Conservation (phyloP, 2,329 filamentous ascomycete species). For the Penicillium aurantiogriseum region DNA sequence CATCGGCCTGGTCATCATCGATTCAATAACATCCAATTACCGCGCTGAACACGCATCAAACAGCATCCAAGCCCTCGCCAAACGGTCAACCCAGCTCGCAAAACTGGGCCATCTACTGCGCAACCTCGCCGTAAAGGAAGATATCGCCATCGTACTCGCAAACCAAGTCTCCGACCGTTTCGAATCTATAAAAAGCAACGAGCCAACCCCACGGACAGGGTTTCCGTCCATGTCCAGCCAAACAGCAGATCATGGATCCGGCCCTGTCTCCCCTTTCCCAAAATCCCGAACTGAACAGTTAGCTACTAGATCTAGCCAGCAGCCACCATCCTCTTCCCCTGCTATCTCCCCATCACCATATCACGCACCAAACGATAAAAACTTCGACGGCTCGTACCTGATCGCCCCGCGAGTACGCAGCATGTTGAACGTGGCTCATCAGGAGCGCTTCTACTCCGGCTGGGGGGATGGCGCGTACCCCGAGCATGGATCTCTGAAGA, state of each 20-base stretch:
- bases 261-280: slow-evolving; percentile 22
- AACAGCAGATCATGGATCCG: slow-evolving; percentile 20
- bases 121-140: slow-evolving; percentile 69
- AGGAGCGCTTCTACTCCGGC: slow-evolving; percentile 92
- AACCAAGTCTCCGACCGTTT: slow-evolving; percentile 97
- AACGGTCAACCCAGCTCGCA: slow-evolving; percentile 72
- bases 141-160: slow-evolving; percentile 82
- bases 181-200: slow-evolving; percentile 25
- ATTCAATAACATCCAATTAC: slow-evolving; percentile 94
- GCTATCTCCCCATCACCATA: slow-evolving; percentile 30
- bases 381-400: slow-evolving; percentile 36
- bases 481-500: slow-evolving; percentile 59
- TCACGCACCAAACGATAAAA: slow-evolving; percentile 29
- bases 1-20: slow-evolving; percentile 79
- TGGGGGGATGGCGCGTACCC: slow-evolving; percentile 70
- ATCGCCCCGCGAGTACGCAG: slow-evolving; percentile 44
- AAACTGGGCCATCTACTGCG: slow-evolving; percentile 72
- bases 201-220: slow-evolving; percentile 2
- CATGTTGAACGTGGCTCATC: slow-evolving; percentile 70
- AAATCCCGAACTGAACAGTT: slow-evolving; percentile 11
- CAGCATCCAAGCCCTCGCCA: slow-evolving; percentile 60
- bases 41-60: slow-evolving; percentile 67
- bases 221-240: slow-evolving; percentile 14
- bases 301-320: slow-evolving; percentile 4
- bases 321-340: slow-evolving; percentile 23